Evolutionary conservation across 208 protist genomes (phyloP).

Genomic region (Willaertia magna): DNA sequence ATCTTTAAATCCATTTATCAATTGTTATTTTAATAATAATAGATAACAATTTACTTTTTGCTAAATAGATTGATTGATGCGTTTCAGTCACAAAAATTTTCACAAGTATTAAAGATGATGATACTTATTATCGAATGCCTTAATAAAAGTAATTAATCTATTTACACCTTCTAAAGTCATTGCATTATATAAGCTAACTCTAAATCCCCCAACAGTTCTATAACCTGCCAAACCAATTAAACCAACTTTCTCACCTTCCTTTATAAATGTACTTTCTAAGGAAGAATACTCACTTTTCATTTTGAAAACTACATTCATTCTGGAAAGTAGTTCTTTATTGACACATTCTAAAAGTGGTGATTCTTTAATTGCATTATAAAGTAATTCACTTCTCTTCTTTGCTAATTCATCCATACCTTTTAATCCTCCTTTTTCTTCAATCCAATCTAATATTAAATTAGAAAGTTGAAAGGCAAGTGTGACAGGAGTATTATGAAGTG

Average conservation of each 20-base stretch:
- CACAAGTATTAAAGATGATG: not conserved
- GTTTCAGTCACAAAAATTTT: no score
- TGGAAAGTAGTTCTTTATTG: conserved; percentile 32
- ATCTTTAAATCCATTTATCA: no score
- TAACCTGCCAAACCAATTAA: conserved; percentile 53
- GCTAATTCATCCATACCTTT: conserved; percentile 27
- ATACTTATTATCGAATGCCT: conserved; percentile 35
- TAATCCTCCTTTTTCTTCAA: conserved; percentile 35
- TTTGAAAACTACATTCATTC: conserved; percentile 56
- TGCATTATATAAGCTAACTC: conserved; percentile 59
- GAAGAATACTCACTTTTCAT: conserved; percentile 9
- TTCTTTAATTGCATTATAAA: conserved; percentile 49
- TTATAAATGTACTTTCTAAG: conserved; percentile 45
- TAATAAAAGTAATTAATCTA: conserved; percentile 43
- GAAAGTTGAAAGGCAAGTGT: conserved; percentile 50
- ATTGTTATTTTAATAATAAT: no score
- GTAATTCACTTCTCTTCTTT: conserved; percentile 24
- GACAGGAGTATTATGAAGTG: conserved; percentile 49
- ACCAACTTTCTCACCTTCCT: conserved; percentile 28
- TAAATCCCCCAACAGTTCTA: conserved; percentile 53
- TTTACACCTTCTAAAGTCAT: conserved; percentile 32
- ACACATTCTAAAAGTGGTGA: conserved; percentile 13
- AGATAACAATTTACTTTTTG: no score
- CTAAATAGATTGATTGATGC: no score
- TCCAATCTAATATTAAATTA: conserved; percentile 48